Evolutionary conservation across 2,329 filamentous ascomycete species (phyloP).

Genomic region (Colletotrichum tropicale): DNA sequence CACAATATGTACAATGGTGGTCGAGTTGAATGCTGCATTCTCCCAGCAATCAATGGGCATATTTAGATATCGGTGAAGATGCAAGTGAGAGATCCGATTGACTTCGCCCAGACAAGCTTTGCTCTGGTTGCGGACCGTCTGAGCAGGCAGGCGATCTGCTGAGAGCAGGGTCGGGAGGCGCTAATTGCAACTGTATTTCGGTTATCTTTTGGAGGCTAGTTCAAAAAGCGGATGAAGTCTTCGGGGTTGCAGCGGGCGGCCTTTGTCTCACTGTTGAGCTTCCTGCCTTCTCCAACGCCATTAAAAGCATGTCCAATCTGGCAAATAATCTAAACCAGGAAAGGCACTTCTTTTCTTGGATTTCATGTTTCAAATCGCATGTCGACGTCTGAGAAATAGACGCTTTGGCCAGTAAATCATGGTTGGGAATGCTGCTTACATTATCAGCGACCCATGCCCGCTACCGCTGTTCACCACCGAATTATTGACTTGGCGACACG

Average conservation of each 20-base stretch:
- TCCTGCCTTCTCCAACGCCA: accelerated
- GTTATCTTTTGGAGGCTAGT: accelerated
- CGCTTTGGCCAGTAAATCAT: not conserved
- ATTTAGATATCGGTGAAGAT: not conserved
- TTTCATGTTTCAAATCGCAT: not conserved
- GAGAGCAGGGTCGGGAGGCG: not conserved
- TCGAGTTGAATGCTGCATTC: accelerated
- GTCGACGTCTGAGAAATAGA: not conserved
- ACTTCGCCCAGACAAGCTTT: accelerated
- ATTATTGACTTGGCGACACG: conserved; percentile 17
- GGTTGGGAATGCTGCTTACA: not conserved
- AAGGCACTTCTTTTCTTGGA: not conserved
- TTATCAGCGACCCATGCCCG: not conserved
- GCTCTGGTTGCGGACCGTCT: not conserved
- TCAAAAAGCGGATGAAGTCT: not conserved
- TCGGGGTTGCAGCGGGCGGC: accelerated
- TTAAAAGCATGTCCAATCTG: not conserved
- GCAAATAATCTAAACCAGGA: too few relatives aligned
- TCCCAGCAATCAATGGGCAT: not conserved
- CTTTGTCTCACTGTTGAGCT: accelerated
- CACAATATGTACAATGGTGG: accelerated
- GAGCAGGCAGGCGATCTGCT: not conserved
- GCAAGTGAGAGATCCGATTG: accelerated
- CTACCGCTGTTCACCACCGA: not conserved
- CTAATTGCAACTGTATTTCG: not conserved